These are phyloP conservation scores for Blastobotrys terrestris DNA, from an alignment of 805 yeast species.

Conservation along the genomic window DNA sequence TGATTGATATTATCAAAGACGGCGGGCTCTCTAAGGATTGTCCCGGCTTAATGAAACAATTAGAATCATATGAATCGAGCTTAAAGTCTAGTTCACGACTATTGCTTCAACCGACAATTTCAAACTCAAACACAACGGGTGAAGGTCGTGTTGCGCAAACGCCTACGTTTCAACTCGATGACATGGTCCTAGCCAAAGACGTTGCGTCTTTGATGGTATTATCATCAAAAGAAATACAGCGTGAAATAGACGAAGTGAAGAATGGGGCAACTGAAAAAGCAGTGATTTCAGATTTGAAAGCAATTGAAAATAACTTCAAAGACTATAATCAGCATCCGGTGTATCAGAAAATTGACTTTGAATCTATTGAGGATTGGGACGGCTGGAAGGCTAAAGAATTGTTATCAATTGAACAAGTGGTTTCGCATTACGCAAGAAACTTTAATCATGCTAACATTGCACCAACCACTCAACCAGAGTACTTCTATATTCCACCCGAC, in stretches of 20 bases:
- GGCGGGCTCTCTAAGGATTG: slow-evolving; percentile 13
- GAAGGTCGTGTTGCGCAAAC: slow-evolving; percentile 4
- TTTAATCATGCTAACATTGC: not conserved
- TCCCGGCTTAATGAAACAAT: slow-evolving; percentile 20
- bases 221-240: slow-evolving; percentile 46
- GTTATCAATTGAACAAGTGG: slow-evolving; percentile 28
- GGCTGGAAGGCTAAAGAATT: slow-evolving; percentile 40
- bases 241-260: slow-evolving; percentile 43
- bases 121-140: not conserved
- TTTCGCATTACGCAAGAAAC: slow-evolving; percentile 14
- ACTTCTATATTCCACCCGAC: slow-evolving; percentile 37
- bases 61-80: slow-evolving; percentile 18
- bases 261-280: slow-evolving; percentile 34
- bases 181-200: slow-evolving; percentile 48
- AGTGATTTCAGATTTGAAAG: slow-evolving; percentile 30
- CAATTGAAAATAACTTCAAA: slow-evolving; percentile 19
- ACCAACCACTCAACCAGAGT: slow-evolving; percentile 3
- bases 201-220: slow-evolving; percentile 46
- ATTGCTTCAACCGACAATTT: not conserved
- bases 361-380: slow-evolving; percentile 29
- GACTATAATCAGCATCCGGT: slow-evolving; percentile 29
- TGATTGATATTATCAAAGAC: slow-evolving; percentile 20
- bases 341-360: slow-evolving; percentile 35
- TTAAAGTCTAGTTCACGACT: slow-evolving; percentile 11
- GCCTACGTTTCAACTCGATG: slow-evolving; percentile 50